These are phyloP conservation scores for Solanum virginianum DNA, from an alignment of 257 asterid species.

Conservation along the genomic window DNA sequence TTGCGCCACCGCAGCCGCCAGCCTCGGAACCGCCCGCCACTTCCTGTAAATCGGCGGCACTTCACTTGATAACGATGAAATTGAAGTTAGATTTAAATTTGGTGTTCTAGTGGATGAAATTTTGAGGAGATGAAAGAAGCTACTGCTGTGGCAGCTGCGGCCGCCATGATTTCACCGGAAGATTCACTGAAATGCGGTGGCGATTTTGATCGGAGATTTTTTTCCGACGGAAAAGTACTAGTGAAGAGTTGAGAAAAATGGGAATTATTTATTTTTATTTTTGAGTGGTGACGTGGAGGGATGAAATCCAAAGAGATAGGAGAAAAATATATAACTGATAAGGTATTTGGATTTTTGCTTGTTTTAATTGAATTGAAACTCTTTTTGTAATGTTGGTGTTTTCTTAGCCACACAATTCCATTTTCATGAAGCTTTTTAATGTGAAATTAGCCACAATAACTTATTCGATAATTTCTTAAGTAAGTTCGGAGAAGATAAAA, in stretches of 20 bases:
- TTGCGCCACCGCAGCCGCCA: constrained; percentile 52
- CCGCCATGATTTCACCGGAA: constrained; percentile 33
- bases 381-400: not conserved
- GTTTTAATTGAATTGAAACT: not conserved
- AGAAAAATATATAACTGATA: constrained; percentile 36
- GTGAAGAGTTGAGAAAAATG: constrained; percentile 1
- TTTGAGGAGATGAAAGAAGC: constrained; percentile 35
- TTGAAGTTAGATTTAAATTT: not conserved
- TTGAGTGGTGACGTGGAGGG: constrained; percentile 33
- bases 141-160: constrained; percentile 53
- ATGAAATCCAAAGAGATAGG: constrained; percentile 42
- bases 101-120: constrained; percentile 22
- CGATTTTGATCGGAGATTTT: not conserved
- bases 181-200: not conserved
- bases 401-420: not conserved
- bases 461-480: too few relatives aligned
- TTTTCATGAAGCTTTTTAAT: not conserved
- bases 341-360: constrained; percentile 18
- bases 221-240: not conserved
- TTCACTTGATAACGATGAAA: constrained; percentile 9
- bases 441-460: not conserved
- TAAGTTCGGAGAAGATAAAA: too few relatives aligned
- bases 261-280: not conserved
- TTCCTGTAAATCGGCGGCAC: constrained; percentile 5
- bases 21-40: constrained; percentile 28